Evolutionary conservation across 257 asterid genomes (phyloP).

Genomic region (Gynochthodes officinalis): DNA sequence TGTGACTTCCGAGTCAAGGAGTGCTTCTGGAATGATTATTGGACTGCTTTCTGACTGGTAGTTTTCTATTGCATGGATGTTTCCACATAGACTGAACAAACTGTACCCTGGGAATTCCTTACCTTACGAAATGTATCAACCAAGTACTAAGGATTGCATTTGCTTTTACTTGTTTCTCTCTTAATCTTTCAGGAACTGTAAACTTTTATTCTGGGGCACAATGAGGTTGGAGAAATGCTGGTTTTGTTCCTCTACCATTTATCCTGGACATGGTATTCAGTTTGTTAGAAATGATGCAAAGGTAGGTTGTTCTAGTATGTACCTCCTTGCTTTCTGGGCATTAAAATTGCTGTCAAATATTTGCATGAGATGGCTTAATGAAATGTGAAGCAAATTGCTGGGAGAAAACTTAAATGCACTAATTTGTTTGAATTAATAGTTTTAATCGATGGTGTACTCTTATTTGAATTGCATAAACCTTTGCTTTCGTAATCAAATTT

Average conservation of each 20-base stretch:
- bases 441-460: too few relatives aligned
- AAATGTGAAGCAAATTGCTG: not conserved
- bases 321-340: not conserved
- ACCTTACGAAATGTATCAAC: not conserved
- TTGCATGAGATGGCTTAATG: not conserved
- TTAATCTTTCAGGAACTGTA: not conserved
- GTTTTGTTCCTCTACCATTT: slow-evolving; percentile 83
- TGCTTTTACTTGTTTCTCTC: not conserved
- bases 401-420: not conserved
- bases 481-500: too few relatives aligned
- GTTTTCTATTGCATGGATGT: not conserved
- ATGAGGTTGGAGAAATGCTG: slow-evolving; percentile 96
- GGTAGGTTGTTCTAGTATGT: too few relatives aligned
- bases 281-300: slow-evolving; percentile 88
- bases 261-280: slow-evolving; percentile 91
- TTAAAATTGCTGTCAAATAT: not conserved
- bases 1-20: too few relatives aligned
- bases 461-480: too few relatives aligned
- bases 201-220: slow-evolving; percentile 7
- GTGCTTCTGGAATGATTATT: not conserved
- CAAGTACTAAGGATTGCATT: not conserved
- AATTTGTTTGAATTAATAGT: too few relatives aligned
- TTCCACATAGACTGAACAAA: too few relatives aligned
- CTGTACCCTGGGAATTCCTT: not conserved
- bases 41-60: too few relatives aligned